phyloP scores from a whole-genome alignment of 2,329 filamentous ascomycete genomes.

The Colletotrichum limetticola region DNA sequence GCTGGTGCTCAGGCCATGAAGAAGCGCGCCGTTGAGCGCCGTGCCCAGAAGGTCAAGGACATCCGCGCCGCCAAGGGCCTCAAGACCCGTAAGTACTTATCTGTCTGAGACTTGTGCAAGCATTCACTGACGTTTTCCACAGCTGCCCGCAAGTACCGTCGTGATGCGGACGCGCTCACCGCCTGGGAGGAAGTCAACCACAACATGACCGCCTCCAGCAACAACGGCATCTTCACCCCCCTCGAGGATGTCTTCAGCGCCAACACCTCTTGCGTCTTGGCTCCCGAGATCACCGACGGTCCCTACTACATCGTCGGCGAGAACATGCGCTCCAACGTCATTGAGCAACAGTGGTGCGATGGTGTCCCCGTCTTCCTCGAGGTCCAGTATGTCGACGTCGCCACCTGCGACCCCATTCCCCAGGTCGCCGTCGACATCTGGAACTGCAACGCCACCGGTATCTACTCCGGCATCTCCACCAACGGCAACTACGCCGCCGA shows the following conservation, averaged over 20 bases:
- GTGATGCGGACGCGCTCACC: slow-evolving; percentile 44
- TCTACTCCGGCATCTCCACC: slow-evolving; percentile 48
- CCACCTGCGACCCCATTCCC: slow-evolving; percentile 37
- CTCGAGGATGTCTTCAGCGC: slow-evolving; percentile 40
- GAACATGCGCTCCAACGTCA: slow-evolving; percentile 55
- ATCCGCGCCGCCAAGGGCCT: slow-evolving; percentile 47
- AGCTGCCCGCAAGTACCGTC: slow-evolving; percentile 45
- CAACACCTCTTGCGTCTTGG: slow-evolving; percentile 21
- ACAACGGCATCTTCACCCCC: slow-evolving; percentile 45
- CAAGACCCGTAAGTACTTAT: slow-evolving; percentile 10
- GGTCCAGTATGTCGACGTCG: slow-evolving; percentile 39
- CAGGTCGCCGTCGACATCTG: slow-evolving; percentile 39
- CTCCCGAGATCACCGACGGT: slow-evolving; percentile 28
- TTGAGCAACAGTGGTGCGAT: slow-evolving; percentile 48
- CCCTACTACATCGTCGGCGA: slow-evolving; percentile 54
- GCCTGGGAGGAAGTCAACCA: slow-evolving; percentile 48
- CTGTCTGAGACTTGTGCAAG: no score
- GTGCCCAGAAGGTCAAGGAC: slow-evolving; percentile 49
- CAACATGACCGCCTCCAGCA: slow-evolving; percentile 43
- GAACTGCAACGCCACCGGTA: slow-evolving; percentile 50
- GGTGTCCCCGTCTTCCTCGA: slow-evolving; percentile 54
- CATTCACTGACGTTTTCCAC: slow-evolving; percentile 42
- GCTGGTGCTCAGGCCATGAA: slow-evolving; percentile 51
- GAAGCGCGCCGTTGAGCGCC: slow-evolving; percentile 52
- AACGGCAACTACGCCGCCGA: slow-evolving; percentile 39